Evolutionary conservation across 768 basidiomycete species (phyloP).

Genomic region (Mycena haematopus): DNA sequence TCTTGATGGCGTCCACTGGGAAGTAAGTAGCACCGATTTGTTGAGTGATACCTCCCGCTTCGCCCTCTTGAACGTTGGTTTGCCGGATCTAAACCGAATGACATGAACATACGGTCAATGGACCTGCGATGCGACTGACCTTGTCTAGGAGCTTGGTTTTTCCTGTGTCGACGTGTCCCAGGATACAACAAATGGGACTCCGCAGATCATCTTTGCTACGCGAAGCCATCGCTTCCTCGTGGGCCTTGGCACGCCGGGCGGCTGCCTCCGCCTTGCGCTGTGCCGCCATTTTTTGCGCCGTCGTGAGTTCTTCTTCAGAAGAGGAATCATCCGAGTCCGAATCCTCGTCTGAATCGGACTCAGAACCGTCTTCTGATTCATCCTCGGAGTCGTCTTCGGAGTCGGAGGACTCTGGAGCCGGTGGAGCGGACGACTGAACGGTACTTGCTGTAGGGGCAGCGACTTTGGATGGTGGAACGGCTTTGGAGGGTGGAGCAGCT

Average conservation of each 20-base stretch:
- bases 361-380: constrained; percentile 55
- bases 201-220: constrained; percentile 89
- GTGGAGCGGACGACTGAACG: constrained; percentile 21
- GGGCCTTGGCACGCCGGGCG: constrained; percentile 77
- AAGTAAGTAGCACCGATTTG: constrained; percentile 99
- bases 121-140: constrained; percentile 50
- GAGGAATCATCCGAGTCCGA: constrained; percentile 51
- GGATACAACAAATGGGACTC: constrained; percentile 97
- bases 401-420: constrained; percentile 35
- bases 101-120: not conserved
- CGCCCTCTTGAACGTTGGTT: constrained; percentile 99
- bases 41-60: constrained; percentile 99
- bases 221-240: constrained; percentile 85
- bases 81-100: constrained; percentile 85
- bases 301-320: constrained; percentile 72
- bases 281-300: constrained; percentile 67
- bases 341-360: constrained; percentile 57
- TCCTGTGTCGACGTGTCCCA: constrained; percentile 99
- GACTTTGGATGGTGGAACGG: too few species aligned
- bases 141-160: constrained; percentile 98
- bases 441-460: constrained; percentile 24
- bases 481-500: constrained; percentile 18
- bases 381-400: constrained; percentile 48
- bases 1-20: constrained; percentile 92
- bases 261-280: constrained; percentile 87